Base-by-base conservation (phyloP, 208 protist genomes). In the Hexamita inflata region DNA sequence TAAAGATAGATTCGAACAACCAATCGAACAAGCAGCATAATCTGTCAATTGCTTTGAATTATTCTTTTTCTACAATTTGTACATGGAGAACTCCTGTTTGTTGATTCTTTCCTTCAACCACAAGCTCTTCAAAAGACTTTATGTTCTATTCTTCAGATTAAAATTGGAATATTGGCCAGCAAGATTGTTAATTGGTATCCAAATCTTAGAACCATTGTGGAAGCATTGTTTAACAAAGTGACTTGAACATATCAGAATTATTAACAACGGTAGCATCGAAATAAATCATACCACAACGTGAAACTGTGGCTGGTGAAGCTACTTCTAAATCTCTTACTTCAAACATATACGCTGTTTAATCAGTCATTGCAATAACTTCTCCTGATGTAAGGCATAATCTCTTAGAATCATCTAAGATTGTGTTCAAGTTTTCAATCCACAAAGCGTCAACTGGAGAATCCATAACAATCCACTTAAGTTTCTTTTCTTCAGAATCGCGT, bases 401-500 rank as follows among this genome's bases (percentile, higher is more conserved):
- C 84, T 95, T 95, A 86, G 94, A 95, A 81, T 98, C 94, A 83
- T 98, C 94, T 11, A 97, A 84, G 0, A 97, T 93, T 1, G 93
- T 96, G 85, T 98, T 98, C 91, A 97, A 92, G 79, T 93, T 95
- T 81, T 98, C 94, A 87, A 98, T 97, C 93, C 94, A 98, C 26
- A 97, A 75, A 4, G 94, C 90, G 80, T 98, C 94, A 34, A 98
- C 94, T 32, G 94, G 94, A n/a, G 93, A 94, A 86, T 97, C 93
- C 80, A 98, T 96, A 57, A 95, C 85, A 61, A 94, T 85, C 92
- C 92, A 96, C 41, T 95, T 90, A 45, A 66, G 73, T n/a, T 80
- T n/a, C 7, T 29, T 53, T 9, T 34, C 19, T 7, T 81, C 86
- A 78, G 75, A 40, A n/a, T 77, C 70, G 26, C 35, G 88, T 24